Evolutionary conservation across 2,329 filamentous ascomycete genomes (phyloP).

Genomic region (Verticillium nubilum): DNA sequence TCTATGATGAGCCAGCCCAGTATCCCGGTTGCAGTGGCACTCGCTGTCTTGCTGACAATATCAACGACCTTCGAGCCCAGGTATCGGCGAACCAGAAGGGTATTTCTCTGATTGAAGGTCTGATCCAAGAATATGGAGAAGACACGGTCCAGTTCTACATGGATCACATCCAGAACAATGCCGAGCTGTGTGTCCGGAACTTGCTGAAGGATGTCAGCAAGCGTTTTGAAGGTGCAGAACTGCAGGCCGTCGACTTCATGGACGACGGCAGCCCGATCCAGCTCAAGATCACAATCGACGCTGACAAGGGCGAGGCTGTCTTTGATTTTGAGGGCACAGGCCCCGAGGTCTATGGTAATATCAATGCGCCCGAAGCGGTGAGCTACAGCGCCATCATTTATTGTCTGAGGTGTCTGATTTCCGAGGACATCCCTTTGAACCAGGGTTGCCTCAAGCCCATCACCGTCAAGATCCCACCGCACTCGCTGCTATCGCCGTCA

Average conservation of each 20-base stretch:
- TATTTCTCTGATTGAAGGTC: slow-evolving; percentile 69
- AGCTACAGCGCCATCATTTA: slow-evolving; percentile 87
- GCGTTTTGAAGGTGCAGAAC: slow-evolving; percentile 63
- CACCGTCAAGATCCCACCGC: slow-evolving; percentile 65
- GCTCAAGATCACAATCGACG: slow-evolving; percentile 69
- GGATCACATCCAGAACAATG: slow-evolving; percentile 74
- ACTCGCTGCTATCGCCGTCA: slow-evolving; percentile 69
- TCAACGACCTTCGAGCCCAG: slow-evolving; percentile 79
- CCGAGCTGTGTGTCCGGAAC: slow-evolving; percentile 67
- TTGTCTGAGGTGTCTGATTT: slow-evolving; percentile 73
- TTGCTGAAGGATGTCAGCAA: slow-evolving; percentile 67
- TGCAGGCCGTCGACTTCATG: slow-evolving; percentile 74
- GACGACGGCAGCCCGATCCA: slow-evolving; percentile 76
- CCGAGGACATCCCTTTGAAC: slow-evolving; percentile 76
- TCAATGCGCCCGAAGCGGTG: slow-evolving; percentile 76
- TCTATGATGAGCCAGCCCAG: slow-evolving; percentile 68
- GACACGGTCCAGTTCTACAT: slow-evolving; percentile 80
- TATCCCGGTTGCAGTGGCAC: slow-evolving; percentile 75
- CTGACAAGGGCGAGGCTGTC: slow-evolving; percentile 67
- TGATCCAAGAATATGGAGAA: slow-evolving; percentile 75
- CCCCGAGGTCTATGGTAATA: slow-evolving; percentile 73
- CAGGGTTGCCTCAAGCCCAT: slow-evolving; percentile 77
- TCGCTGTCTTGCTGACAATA: slow-evolving; percentile 71
- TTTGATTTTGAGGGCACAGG: slow-evolving; percentile 81
- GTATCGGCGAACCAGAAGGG: slow-evolving; percentile 82